Conservation (phyloP, 768 basidiomycete species). For the Wakefieldia striispora region DNA sequence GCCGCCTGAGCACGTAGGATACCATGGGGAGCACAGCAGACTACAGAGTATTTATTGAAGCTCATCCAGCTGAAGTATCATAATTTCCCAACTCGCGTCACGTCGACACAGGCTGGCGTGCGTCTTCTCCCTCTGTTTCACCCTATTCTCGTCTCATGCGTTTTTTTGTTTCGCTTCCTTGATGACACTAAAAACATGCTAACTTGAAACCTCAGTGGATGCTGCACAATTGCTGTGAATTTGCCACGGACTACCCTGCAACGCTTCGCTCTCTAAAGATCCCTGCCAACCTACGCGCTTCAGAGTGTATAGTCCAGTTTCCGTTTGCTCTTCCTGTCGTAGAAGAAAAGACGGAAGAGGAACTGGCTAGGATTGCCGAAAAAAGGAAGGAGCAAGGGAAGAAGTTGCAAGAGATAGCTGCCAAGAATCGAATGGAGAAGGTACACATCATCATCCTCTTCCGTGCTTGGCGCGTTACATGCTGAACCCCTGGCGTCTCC, state of each 20-base stretch:
- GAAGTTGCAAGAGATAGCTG: constrained; percentile 88
- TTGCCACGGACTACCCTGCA: constrained; percentile 71
- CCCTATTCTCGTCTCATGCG: not conserved
- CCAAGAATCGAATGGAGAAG: constrained; percentile 83
- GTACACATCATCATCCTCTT: constrained; percentile 36
- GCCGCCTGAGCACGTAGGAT: constrained; percentile 54
- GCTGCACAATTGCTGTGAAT: constrained; percentile 82
- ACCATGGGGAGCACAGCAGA: constrained; percentile 90
- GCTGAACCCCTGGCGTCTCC: not conserved
- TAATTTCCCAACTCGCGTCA: constrained; percentile 84
- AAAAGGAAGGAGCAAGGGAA: constrained; percentile 82
- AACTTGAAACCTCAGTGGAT: constrained; percentile 66
- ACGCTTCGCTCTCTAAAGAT: constrained; percentile 67
- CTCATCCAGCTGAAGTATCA: constrained; percentile 96
- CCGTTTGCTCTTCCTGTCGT: constrained; percentile 62
- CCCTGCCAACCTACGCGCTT: constrained; percentile 59
- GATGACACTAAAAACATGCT: not conserved
- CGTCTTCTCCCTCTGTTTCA: constrained; percentile 19
- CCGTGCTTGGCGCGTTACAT: not conserved
- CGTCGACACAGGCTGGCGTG: constrained; percentile 73
- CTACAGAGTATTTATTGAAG: constrained; percentile 89
- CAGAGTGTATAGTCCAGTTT: constrained; percentile 82
- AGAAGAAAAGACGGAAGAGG: constrained; percentile 91
- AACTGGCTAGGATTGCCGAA: constrained; percentile 74
- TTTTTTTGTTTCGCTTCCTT: not conserved